Percentiles rank a stretch among this genome's conserved stretches.
Conservation (phyloP, 345 rosid species). For the Rhizophora apiculata region DNA sequence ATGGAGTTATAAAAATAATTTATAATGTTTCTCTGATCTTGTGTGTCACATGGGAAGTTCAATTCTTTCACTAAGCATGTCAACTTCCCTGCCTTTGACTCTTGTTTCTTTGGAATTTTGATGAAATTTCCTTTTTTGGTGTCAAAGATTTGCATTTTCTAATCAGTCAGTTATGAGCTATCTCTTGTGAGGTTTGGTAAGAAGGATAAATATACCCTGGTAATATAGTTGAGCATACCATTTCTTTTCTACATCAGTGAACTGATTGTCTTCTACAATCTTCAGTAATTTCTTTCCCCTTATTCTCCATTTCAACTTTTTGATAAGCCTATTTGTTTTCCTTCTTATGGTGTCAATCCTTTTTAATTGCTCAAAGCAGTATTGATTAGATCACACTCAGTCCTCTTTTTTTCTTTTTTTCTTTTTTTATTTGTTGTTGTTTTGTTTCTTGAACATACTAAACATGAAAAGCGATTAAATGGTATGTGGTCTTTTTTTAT, state of each 20-base stretch:
- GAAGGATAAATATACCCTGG: too few relatives aligned
- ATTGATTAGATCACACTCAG: neutral
- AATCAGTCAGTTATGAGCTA: too few relatives aligned
- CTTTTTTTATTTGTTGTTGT: neutral
- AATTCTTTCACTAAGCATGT: too few relatives aligned
- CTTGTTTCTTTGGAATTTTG: too few relatives aligned
- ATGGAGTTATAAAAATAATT: too few relatives aligned
- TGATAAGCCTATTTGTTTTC: neutral
- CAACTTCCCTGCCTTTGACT: too few relatives aligned
- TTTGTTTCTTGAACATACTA: neutral
- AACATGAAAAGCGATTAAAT: neutral
- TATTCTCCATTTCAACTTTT: neutral
- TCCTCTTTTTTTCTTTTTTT: neutral
- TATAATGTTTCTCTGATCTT: too few relatives aligned
- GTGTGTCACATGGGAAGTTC: too few relatives aligned
- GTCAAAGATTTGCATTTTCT: too few relatives aligned
- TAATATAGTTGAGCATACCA: neutral
- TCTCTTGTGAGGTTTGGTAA: too few relatives aligned
- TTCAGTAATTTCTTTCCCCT: neutral
- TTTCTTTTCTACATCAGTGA: neutral
- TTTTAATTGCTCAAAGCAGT: too few relatives aligned
- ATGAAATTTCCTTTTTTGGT: too few relatives aligned
- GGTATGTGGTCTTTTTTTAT: neutral
- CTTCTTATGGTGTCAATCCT: neutral
- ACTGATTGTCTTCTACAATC: neutral